Base-by-base conservation (phyloP, 129 eudicot species). In the Calendula officinalis region DNA sequence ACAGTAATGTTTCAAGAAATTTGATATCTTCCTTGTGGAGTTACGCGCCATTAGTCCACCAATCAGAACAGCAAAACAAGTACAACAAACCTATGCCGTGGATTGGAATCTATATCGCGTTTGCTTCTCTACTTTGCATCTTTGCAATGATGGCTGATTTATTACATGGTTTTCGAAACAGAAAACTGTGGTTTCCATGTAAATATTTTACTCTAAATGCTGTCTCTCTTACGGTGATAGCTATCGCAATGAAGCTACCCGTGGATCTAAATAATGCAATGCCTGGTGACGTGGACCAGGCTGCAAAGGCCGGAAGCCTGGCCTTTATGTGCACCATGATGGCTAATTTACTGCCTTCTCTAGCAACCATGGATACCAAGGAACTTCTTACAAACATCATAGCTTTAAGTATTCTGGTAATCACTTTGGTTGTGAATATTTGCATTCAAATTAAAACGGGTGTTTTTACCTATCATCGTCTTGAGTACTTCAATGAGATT, bases 401-500 rank as follows among this genome's bases (percentile, higher is more conserved):
- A 53, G 58, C 37, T 30, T 27, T 52, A 3, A 6, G 5, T 52
- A 27, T 16, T 17, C 7, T 30, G 14, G 58, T 30, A 22, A 27
- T 53, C 58, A 52, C 58, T 27, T 52, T 52, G 58, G 58, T 30
- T 27, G 58, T 53, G n/a, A 53, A 53, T 53, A 36, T 53, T 3
- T 53, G 58, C 13, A 53, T 53, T 15, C 55, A 49, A 49, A 49
- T 49, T 11, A 49, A 49, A 5, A 49, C 55, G 8, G 33, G 55
- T 4, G 55, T 49, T 49, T 49, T 49, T 6, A 14, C 55, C 30
- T 49, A 49, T 6, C 6, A 22, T 10, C 6, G 27, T 48, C 27
- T 34, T 8, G 5, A 22, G 6, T 52, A 7, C 5, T n/a, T 48
- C 8, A 0, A 2, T 48, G 54, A 48, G 15, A 48, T 48, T 15